These are phyloP conservation scores for Brassica nigra DNA, from an alignment of 345 rosid genomes.

Conservation along the genomic window DNA sequence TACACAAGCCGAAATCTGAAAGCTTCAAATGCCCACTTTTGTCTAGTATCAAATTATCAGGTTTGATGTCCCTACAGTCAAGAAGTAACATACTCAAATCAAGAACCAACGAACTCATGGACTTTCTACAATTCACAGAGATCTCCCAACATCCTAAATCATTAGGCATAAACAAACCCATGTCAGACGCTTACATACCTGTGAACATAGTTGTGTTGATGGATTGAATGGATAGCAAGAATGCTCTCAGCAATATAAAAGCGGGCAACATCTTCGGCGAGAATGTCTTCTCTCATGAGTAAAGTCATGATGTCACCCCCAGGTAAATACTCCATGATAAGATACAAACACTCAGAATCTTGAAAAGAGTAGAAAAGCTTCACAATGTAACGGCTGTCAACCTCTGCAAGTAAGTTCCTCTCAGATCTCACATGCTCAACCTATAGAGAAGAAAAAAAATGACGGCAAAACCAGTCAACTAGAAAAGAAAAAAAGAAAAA, in stretches of 20 bases:
- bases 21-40: constrained; percentile 96
- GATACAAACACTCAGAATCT: constrained; percentile 92
- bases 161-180: background rate
- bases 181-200: constrained; percentile 45
- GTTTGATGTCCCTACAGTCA: constrained; percentile 87
- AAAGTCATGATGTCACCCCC: constrained; percentile 99
- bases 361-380: constrained; percentile 95
- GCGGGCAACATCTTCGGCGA: constrained; percentile 87
- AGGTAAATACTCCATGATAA: constrained; percentile 97
- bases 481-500: background rate
- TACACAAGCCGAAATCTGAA: constrained; percentile 98
- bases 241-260: constrained; percentile 92
- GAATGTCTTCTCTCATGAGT: constrained; percentile 95
- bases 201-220: constrained; percentile 81
- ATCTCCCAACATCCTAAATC: background rate
- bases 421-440: constrained; percentile 99
- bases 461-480: background rate
- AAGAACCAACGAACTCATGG: background rate
- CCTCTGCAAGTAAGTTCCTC: constrained; percentile 96
- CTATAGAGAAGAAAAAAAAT: constrained; percentile 43
- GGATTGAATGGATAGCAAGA: constrained; percentile 86
- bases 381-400: constrained; percentile 93
- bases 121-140: background rate
- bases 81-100: constrained; percentile 23
- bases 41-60: constrained; percentile 94